Percentiles rank a stretch among this genome's conserved stretches.
Evolutionary conservation across 2,329 filamentous ascomycete species (phyloP).

Genomic region (Herpotrichia juniperi): DNA sequence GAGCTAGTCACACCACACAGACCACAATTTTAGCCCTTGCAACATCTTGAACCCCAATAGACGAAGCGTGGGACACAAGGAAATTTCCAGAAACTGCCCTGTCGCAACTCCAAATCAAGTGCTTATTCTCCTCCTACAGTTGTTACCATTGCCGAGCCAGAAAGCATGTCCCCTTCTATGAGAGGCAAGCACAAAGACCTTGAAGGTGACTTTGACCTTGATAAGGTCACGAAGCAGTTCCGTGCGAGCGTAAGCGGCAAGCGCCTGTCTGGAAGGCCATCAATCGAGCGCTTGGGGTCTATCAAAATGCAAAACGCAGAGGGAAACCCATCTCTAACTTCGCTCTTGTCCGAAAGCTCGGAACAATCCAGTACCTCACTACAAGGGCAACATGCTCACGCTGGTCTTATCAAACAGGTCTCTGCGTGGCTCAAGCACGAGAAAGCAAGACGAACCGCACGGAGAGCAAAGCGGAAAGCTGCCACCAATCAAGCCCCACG

Average conservation of each 20-base stretch:
- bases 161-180: constrained; percentile 55
- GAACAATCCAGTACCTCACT: constrained; percentile 22
- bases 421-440: constrained; percentile 85
- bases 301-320: constrained; percentile 24
- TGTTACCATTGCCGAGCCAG: constrained; percentile 54
- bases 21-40: background rate
- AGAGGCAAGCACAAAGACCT: constrained; percentile 52
- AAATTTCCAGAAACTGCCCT: background rate
- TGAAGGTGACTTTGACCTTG: constrained; percentile 50
- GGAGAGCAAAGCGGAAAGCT: constrained; percentile 58
- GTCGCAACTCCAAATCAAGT: constrained; percentile 3
- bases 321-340: constrained; percentile 37
- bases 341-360: constrained; percentile 37
- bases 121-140: constrained; percentile 42
- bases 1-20: background rate
- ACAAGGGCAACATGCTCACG: constrained; percentile 35
- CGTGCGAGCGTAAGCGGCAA: constrained; percentile 48
- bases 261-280: constrained; percentile 51
- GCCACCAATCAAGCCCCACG: constrained; percentile 55
- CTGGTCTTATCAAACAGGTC: constrained; percentile 71
- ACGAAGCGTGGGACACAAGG: background rate
- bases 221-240: constrained; percentile 43
- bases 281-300: constrained; percentile 37
- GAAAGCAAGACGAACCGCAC: constrained; percentile 67
- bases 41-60: background rate